Base-by-base conservation (phyloP, 805 yeast species). In the Middelhovenomyces tepae region DNA sequence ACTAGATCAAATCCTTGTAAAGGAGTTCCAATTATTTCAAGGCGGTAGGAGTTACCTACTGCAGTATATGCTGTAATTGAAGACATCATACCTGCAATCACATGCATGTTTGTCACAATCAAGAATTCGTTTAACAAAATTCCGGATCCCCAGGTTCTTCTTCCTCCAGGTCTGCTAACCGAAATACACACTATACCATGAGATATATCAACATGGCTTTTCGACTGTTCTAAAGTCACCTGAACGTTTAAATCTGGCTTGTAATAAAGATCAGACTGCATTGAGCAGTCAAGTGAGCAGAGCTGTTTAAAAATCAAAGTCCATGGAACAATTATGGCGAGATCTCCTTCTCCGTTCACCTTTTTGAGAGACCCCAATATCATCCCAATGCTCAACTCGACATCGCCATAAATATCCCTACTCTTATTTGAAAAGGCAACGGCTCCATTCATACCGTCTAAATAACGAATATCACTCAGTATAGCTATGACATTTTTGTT, bases 361-460 rank as follows among this genome's bases (percentile, higher is more conserved):
- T 55, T 53, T 16, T 33, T 30, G 27, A 54, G 32, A 4, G 35
- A 17, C 6, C 61, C 59, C 5, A 40, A 47, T 2, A 54, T 48
- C 19, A 57, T 29, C 3, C 61, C 62, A 5, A 52, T 28, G 3
- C 45, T 36, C 7, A 23, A 20, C 14, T 31, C 32, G 3, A 26
- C 20, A 17, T 19, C 32, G n/a, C n/a, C n/a, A n/a, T n/a, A n/a
- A n/a, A n/a, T n/a, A n/a, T 26, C 13, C 8, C 17, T 7, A 14
- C 20, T 16, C 5, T 14, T 5, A n/a, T n/a, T 16, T 6, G 11
- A 26, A 26, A 26, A 26, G 5, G 42, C 53, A 3, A 44, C 20
- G 9, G 55, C 62, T 8, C 62, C 62, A 15, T 54, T 54, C 62
- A 57, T 57, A 8, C 60, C 58, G 10, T 55, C 61, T 4, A 57